phyloP scores from a whole-genome alignment of 768 basidiomycete genomes.

The Candolleomyces efflorescens region DNA sequence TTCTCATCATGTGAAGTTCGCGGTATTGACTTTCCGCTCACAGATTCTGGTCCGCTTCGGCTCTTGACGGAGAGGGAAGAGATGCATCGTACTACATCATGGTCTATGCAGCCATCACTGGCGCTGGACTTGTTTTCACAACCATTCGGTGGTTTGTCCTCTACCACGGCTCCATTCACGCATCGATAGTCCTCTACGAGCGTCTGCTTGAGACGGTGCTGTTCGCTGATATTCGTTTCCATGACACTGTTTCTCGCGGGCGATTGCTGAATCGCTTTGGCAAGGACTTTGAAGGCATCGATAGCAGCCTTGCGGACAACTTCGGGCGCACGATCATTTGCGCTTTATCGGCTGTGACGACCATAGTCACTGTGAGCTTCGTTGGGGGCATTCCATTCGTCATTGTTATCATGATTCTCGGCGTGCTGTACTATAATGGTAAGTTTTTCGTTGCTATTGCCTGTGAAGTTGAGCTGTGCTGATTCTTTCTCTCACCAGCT shows the following conservation, averaged over 20 bases:
- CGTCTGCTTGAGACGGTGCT: conserved; percentile 73
- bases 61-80: conserved; percentile 34
- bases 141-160: conserved; percentile 69
- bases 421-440: conserved; percentile 71
- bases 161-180: conserved; percentile 80
- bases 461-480: not conserved
- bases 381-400: conserved; percentile 80
- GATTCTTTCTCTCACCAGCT: conserved; percentile 17
- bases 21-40: not conserved
- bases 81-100: conserved; percentile 59
- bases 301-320: conserved; percentile 79
- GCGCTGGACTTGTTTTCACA: conserved; percentile 42
- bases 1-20: not conserved
- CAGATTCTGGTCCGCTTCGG: conserved; percentile 55
- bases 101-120: conserved; percentile 57
- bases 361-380: conserved; percentile 67
- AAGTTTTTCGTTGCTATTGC: conserved; percentile 16
- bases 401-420: conserved; percentile 50
- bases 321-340: conserved; percentile 78
- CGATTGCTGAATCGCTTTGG: conserved; percentile 81
- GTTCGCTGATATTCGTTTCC: conserved; percentile 88
- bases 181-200: conserved; percentile 74
- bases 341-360: conserved; percentile 64
- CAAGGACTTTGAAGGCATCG: conserved; percentile 89
- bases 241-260: conserved; percentile 87